Conservation (phyloP, 257 asterid species). For the Petrea volubilis region DNA sequence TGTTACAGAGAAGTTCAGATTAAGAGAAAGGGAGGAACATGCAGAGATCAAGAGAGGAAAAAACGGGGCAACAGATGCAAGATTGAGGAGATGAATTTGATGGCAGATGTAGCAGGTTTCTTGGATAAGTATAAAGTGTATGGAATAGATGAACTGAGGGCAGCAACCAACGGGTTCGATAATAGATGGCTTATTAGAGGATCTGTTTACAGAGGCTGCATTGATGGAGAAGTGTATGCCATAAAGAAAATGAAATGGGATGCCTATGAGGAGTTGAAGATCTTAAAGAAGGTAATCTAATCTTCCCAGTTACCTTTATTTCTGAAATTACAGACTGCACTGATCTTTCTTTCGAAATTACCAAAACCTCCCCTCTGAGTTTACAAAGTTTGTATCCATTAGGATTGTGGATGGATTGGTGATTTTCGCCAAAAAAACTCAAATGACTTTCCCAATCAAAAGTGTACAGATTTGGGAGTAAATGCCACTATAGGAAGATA, state of each 20-base stretch:
- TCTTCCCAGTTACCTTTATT: background rate
- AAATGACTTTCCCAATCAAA: no score
- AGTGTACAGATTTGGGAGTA: no score
- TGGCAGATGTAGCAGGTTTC: slow-evolving; percentile 91
- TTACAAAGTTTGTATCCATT: no score
- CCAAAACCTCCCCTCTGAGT: no score
- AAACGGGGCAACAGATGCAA: background rate
- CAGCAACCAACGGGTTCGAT: slow-evolving; percentile 76
- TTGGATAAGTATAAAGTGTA: slow-evolving; percentile 91
- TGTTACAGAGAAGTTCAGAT: slow-evolving; percentile 41
- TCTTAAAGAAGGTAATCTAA: slow-evolving; percentile 95
- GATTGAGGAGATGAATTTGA: slow-evolving; percentile 56
- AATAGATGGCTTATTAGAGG: slow-evolving; percentile 67
- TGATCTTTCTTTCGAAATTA: no score
- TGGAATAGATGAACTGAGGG: slow-evolving; percentile 62
- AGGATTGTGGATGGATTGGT: no score
- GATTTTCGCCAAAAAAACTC: no score
- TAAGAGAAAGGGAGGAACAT: slow-evolving; percentile 30
- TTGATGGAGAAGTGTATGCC: slow-evolving; percentile 74
- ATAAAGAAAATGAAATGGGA: slow-evolving; percentile 98
- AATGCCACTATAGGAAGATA: no score
- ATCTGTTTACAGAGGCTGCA: slow-evolving; percentile 74
- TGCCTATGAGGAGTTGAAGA: slow-evolving; percentile 95
- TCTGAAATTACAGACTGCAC: no score
- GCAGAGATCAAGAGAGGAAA: slow-evolving; percentile 45